Conservation (phyloP, 169 alveolate species). For the Plasmodium knowlesi region DNA sequence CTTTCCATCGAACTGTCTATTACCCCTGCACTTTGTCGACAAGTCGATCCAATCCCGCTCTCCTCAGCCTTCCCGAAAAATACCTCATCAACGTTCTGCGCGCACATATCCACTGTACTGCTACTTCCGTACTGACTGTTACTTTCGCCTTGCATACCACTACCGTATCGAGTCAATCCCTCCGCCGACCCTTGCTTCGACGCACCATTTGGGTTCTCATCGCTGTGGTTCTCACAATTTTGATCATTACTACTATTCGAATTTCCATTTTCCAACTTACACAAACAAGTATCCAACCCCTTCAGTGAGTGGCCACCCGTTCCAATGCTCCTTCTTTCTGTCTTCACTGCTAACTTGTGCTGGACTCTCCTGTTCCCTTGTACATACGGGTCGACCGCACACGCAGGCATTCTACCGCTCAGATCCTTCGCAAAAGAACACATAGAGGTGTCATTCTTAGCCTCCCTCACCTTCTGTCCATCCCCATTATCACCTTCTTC, state of each 20-base stretch:
- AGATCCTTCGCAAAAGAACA: too few species aligned
- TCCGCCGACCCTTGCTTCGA: background rate
- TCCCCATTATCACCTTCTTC: background rate
- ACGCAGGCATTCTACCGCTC: too few species aligned
- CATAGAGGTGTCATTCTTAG: background rate
- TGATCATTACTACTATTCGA: background rate
- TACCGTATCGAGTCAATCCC: background rate
- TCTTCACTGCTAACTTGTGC: background rate
- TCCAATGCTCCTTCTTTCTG: background rate
- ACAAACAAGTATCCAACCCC: background rate
- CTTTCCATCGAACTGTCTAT: background rate
- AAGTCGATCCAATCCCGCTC: background rate
- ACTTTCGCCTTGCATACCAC: background rate
- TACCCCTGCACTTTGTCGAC: background rate
- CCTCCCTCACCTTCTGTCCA: background rate
- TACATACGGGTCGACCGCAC: background rate
- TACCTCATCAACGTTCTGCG: background rate
- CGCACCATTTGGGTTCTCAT: background rate
- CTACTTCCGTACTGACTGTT: conserved; percentile 1
- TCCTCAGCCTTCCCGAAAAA: background rate
- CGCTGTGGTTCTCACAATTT: background rate
- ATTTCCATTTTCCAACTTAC: background rate
- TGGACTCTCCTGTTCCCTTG: background rate
- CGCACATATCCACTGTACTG: background rate
- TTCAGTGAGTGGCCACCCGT: background rate